Percentiles rank a stretch among this genome's conserved stretches.
These are phyloP conservation scores for Trichoderma atrobrunneum DNA, from an alignment of 2,329 filamentous ascomycete species.

Conservation along the genomic window DNA sequence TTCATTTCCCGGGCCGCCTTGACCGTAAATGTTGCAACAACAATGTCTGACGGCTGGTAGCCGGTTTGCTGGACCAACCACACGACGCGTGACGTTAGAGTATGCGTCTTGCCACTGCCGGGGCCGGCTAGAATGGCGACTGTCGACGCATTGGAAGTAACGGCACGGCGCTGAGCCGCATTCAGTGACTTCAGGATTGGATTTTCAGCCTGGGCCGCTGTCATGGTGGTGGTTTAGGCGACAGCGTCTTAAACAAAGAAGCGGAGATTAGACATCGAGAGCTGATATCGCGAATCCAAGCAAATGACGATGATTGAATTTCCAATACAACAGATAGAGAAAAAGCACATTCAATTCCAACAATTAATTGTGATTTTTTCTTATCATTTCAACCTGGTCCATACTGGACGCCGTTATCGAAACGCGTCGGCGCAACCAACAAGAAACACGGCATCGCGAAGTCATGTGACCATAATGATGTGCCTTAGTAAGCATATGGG, in stretches of 20 bases:
- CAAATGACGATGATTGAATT: background rate
- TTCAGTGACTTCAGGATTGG: constrained; percentile 51
- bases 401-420: background rate
- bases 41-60: constrained; percentile 78
- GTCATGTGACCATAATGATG: constrained; percentile 20
- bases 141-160: constrained; percentile 51
- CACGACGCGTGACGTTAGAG: constrained; percentile 85
- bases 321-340: background rate
- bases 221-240: constrained; percentile 28
- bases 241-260: background rate
- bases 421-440: background rate
- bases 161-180: constrained; percentile 53
- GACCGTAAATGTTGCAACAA: constrained; percentile 96
- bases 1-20: constrained; percentile 95
- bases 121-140: constrained; percentile 67
- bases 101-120: constrained; percentile 88
- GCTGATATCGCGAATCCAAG: background rate
- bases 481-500: background rate
- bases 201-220: constrained; percentile 25
- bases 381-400: too few relatives aligned
- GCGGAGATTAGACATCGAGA: constrained; percentile 4
- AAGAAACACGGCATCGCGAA: constrained; percentile 19
- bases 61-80: constrained; percentile 74
- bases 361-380: background rate
- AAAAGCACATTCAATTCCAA: background rate